Evolutionary conservation across 2,329 filamentous ascomycete species (phyloP).

Genomic region (Fusarium brachygibbosum): DNA sequence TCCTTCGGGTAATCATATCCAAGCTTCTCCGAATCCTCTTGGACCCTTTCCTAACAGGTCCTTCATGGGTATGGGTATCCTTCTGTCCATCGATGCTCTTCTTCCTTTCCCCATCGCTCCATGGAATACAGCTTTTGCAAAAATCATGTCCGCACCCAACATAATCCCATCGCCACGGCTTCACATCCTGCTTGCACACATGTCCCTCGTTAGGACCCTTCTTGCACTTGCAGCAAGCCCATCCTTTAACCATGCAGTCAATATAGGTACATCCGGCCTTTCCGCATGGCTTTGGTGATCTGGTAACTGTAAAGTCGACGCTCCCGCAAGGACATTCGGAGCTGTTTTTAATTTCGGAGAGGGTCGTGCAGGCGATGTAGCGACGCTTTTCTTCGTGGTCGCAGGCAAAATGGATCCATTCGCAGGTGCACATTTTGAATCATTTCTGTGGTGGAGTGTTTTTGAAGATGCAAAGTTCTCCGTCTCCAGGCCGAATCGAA

Average conservation of each 20-base stretch:
- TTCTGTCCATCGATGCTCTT: not conserved
- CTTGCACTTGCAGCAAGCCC: conserved; percentile 41
- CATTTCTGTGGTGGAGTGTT: not conserved
- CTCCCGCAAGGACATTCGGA: conserved; percentile 33
- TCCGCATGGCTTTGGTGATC: conserved; percentile 17
- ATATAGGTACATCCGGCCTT: conserved; percentile 27
- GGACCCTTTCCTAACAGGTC: conserved; percentile 45
- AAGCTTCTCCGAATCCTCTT: conserved; percentile 36
- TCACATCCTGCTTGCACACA: conserved; percentile 33
- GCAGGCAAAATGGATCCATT: conserved; percentile 32
- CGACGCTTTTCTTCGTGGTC: conserved; percentile 40
- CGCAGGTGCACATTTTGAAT: conserved; percentile 43
- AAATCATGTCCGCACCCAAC: conserved; percentile 26
- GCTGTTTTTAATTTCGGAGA: conserved; percentile 31
- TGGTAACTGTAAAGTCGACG: conserved; percentile 30
- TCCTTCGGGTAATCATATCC: conserved; percentile 10
- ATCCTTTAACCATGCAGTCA: conserved; percentile 34
- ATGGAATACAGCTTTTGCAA: conserved; percentile 31
- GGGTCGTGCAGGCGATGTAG: conserved; percentile 40
- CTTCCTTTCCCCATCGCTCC: conserved; percentile 10
- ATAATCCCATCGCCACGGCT: conserved; percentile 33
- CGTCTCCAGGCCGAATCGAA: not conserved
- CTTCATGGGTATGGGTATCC: not conserved
- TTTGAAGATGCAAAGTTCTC: conserved; percentile 1
- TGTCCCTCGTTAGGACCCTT: conserved; percentile 37